phyloP scores from a whole-genome alignment of 148 eudicot species.

The Linanthus parryae region DNA sequence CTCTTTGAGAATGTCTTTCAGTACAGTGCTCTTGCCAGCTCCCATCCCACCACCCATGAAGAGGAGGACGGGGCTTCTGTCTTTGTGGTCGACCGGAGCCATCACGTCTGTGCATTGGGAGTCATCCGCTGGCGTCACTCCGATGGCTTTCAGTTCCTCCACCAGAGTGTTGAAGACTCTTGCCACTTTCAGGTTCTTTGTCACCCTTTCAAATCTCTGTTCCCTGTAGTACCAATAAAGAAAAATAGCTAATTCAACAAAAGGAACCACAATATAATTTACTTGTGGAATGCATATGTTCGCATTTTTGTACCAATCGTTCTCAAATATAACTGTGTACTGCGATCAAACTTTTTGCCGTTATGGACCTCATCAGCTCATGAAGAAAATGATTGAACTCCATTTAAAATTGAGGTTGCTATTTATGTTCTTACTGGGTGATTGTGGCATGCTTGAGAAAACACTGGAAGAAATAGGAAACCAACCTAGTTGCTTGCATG shows the following conservation, averaged over 20 bases:
- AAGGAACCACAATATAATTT: not conserved
- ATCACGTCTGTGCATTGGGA: slow-evolving; percentile 92
- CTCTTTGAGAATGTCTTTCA: slow-evolving; percentile 96
- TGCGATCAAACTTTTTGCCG: too few relatives aligned
- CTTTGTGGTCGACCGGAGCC: slow-evolving; percentile 93
- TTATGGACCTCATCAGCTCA: too few relatives aligned
- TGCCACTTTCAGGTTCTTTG: slow-evolving; percentile 88
- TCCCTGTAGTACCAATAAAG: slow-evolving; percentile 42
- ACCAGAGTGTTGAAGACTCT: slow-evolving; percentile 86
- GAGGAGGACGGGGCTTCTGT: slow-evolving; percentile 91
- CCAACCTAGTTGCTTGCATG: slow-evolving; percentile 87
- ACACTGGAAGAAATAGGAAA: not conserved
- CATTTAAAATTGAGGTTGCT: too few relatives aligned
- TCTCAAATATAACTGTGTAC: too few relatives aligned
- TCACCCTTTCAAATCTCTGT: slow-evolving; percentile 85
- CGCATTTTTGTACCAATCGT: too few relatives aligned
- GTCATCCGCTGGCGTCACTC: slow-evolving; percentile 51
- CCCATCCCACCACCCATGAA: slow-evolving; percentile 99
- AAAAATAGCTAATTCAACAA: not conserved
- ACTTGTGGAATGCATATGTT: too few relatives aligned
- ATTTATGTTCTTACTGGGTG: too few relatives aligned
- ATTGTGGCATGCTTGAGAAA: not conserved
- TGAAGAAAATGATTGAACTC: too few relatives aligned
- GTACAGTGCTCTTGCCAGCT: slow-evolving; percentile 99
- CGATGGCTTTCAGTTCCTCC: slow-evolving; percentile 97